phyloP scores from a whole-genome alignment of 2,329 filamentous ascomycete species.

The Sarocladium strictum region DNA sequence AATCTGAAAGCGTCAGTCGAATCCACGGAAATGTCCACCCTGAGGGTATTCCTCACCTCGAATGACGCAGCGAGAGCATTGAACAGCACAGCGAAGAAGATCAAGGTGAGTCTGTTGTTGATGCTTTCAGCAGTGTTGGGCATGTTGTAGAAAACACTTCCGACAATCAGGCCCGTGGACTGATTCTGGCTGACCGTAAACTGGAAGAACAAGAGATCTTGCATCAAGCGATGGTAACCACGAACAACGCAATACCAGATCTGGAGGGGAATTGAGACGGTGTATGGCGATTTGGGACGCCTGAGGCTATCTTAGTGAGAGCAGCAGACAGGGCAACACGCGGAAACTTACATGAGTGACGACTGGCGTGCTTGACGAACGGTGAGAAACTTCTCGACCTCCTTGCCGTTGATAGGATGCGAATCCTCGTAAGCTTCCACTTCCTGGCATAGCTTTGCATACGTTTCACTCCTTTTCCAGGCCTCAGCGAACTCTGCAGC shows the following conservation, averaged over 20 bases:
- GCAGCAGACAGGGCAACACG: background rate
- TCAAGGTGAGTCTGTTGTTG: slow-evolving; percentile 29
- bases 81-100: slow-evolving; percentile 28
- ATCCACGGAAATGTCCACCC: background rate
- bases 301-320: background rate
- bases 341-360: background rate
- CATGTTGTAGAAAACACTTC: slow-evolving; percentile 61
- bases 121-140: slow-evolving; percentile 46
- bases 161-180: slow-evolving; percentile 61
- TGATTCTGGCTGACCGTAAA: slow-evolving; percentile 31
- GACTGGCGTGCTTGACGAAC: background rate
- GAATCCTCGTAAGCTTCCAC: background rate
- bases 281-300: slow-evolving; percentile 72
- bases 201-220: slow-evolving; percentile 66
- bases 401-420: background rate
- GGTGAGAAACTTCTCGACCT: background rate
- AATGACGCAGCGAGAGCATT: slow-evolving; percentile 21
- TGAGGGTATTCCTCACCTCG: slow-evolving; percentile 16
- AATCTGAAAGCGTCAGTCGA: slow-evolving; percentile 42
- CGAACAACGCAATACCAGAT: slow-evolving; percentile 73
- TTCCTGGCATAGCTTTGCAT: background rate
- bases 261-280: slow-evolving; percentile 71
- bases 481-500: slow-evolving; percentile 2
- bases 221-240: slow-evolving; percentile 69
- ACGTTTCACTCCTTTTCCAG: background rate